Base-by-base conservation (phyloP, 306 rosid genomes). In the Acacia crassicarpa region DNA sequence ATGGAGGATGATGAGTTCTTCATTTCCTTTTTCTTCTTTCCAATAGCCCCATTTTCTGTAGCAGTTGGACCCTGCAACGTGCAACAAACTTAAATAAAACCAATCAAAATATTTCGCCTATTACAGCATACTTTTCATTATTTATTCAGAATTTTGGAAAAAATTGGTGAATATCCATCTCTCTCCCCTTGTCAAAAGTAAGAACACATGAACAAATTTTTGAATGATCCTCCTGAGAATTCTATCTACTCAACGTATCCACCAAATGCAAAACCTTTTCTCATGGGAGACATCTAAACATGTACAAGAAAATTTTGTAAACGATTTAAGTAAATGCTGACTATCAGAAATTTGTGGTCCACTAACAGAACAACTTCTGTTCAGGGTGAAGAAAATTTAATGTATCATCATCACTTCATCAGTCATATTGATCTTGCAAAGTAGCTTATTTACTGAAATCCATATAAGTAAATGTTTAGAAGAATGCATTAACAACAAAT, bases 401-500 rank as follows among this genome's bases (percentile, higher is more conserved):
- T 14, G 20, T 8, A 15, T 10, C 35, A 49, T 38, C 58, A 53
- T 63, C 59, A 53, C 20, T 32, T 46, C 58, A 53, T 63, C 59
- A 53, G 23, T 71, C 54, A 43, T 19, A 48, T 79, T 25, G 40
- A 27, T 43, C 66, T 7, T 14, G 66, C 58, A 61, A 72, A 58
- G 9, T 16, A 23, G 40, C 49, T 12, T 19, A 27, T 65, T 80
- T 67, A 65, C 16, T 54, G n/a, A 61, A 54, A 38, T 79, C 32
- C 6, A 67, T 45, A 32, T 3, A 77, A 46, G 62, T 32, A 72
- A 78, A 76, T 38, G 20, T 76, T 56, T 49, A 72, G 74, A 75
- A 82, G 14, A 56, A 72, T 12, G 61, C 20, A 70, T 63, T 80
- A n/a, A 22, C n/a, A 19, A 19, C 74, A 81, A 74, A 48, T 6